Percentiles rank a stretch among this genome's conserved stretches.
phyloP scores from a whole-genome alignment of 352 stramenopile genomes.

The Phytophthora capsici region DNA sequence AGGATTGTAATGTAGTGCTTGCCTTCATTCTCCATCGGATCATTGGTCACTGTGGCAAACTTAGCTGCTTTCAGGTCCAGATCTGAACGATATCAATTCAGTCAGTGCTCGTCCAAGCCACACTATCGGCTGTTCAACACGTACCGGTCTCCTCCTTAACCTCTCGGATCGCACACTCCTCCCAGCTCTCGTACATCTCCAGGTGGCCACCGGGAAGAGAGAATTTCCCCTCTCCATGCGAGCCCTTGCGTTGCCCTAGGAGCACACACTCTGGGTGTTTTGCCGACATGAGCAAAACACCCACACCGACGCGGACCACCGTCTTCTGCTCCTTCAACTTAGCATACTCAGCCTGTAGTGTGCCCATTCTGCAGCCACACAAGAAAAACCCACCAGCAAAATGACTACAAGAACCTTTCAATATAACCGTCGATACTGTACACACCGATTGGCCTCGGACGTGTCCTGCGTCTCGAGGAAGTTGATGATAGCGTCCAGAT shows the following conservation, averaged over 20 bases:
- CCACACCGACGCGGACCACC: slow-evolving; percentile 77
- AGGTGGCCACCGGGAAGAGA: slow-evolving; percentile 79
- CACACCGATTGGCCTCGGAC: slow-evolving; percentile 63
- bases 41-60: slow-evolving; percentile 84
- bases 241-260: slow-evolving; percentile 75
- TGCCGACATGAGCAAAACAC: slow-evolving; percentile 73
- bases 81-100: slow-evolving; percentile 37
- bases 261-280: slow-evolving; percentile 74
- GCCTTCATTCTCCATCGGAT: slow-evolving; percentile 79
- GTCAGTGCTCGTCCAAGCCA: slow-evolving; percentile 4
- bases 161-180: slow-evolving; percentile 79
- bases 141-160: slow-evolving; percentile 85
- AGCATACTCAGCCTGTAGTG: slow-evolving; percentile 64
- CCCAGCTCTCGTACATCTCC: slow-evolving; percentile 86
- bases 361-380: slow-evolving; percentile 45
- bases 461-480: slow-evolving; percentile 85
- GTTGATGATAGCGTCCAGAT: slow-evolving; percentile 87
- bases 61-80: slow-evolving; percentile 57
- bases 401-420: slow-evolving; percentile 2
- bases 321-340: slow-evolving; percentile 66
- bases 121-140: slow-evolving; percentile 7
- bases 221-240: slow-evolving; percentile 79
- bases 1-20: slow-evolving; percentile 91
- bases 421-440: neutral
- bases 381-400: slow-evolving; percentile 5